phyloP scores from a whole-genome alignment of 768 basidiomycete species.

The Lentinula lateritia region DNA sequence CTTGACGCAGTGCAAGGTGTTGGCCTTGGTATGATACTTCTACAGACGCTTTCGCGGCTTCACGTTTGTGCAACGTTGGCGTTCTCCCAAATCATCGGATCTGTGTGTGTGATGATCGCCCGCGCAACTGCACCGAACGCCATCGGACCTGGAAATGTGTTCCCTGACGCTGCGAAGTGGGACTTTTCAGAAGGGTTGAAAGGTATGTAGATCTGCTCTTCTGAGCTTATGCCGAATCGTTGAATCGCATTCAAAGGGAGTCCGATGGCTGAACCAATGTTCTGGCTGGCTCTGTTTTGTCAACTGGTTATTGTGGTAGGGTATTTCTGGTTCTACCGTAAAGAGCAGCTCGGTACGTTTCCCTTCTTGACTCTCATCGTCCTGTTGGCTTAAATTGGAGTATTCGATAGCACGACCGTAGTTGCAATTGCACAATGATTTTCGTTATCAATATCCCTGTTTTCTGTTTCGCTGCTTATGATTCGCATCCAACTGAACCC shows the following conservation, averaged over 20 bases:
- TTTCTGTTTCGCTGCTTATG: not conserved
- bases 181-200: conserved; percentile 61
- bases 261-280: conserved; percentile 80
- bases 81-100: conserved; percentile 86
- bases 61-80: conserved; percentile 93
- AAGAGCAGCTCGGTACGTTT: conserved; percentile 79
- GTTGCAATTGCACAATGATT: not conserved
- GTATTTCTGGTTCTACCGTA: conserved; percentile 97
- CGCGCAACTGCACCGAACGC: conserved; percentile 86
- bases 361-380: not conserved
- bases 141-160: conserved; percentile 88
- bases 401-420: not conserved
- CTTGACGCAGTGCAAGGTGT: conserved; percentile 93
- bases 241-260: conserved; percentile 36
- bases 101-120: conserved; percentile 87
- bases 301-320: conserved; percentile 84
- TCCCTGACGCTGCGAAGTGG: conserved; percentile 91
- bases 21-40: conserved; percentile 85
- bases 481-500: not conserved
- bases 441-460: not conserved
- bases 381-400: not conserved
- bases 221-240: conserved; percentile 19
- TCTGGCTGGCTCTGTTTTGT: conserved; percentile 82
- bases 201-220: conserved; percentile 31
- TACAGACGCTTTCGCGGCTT: conserved; percentile 87